A percentile compares a stretch with the other conserved stretches of the same genome.
These are phyloP conservation scores for Claviceps sp. DNA, from an alignment of 2,329 filamentous ascomycete species.

Conservation along the genomic window DNA sequence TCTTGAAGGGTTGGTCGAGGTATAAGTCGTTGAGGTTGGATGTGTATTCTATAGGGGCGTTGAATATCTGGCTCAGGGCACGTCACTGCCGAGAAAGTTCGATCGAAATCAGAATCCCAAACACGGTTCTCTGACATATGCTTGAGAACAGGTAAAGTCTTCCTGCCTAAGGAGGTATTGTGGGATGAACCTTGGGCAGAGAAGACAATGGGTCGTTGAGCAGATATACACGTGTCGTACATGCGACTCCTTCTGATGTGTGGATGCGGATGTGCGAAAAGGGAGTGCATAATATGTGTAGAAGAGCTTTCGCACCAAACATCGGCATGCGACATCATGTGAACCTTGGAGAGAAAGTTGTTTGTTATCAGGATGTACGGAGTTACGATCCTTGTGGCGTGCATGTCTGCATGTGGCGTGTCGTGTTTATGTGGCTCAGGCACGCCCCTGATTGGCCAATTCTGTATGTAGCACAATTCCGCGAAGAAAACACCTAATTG, in stretches of 20 bases:
- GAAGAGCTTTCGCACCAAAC: too few species aligned
- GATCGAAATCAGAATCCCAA: neutral
- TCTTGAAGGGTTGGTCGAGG: too few species aligned
- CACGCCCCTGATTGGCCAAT: neutral
- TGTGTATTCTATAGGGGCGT: neutral
- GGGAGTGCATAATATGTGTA: too few species aligned
- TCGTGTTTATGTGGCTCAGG: neutral
- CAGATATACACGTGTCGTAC: too few species aligned
- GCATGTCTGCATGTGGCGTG: neutral
- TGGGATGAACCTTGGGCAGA: too few species aligned
- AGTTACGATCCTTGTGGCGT: too few species aligned
- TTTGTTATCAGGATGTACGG: neutral
- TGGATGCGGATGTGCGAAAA: too few species aligned
- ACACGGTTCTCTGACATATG: neutral
- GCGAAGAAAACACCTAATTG: neutral
- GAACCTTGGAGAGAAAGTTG: too few species aligned
- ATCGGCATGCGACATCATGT: too few species aligned
- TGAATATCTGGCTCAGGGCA: neutral
- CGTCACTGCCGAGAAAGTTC: neutral
- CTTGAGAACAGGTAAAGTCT: neutral
- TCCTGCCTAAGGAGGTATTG: too few species aligned
- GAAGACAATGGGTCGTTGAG: too few species aligned
- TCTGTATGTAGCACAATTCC: neutral
- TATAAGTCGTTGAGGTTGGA: neutral
- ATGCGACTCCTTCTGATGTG: too few species aligned